Base-by-base conservation (phyloP, 768 basidiomycete species). In the Psilocybe subaeruginosa region DNA sequence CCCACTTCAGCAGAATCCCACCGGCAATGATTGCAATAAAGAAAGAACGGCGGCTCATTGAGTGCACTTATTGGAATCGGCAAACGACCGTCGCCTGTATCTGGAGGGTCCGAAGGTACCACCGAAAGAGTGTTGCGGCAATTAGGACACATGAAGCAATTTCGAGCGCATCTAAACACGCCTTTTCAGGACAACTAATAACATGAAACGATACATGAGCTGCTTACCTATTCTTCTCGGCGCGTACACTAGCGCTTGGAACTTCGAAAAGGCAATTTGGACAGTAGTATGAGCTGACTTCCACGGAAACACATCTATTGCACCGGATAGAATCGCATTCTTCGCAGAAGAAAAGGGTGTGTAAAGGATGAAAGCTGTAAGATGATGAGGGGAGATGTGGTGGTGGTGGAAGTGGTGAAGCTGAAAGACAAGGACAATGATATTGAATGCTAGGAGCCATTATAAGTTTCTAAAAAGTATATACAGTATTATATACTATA, bases 211-310 rank as follows among this genome's bases (percentile, higher is more conserved):
- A 45, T n/a, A 19, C 0, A 19, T 11, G 9, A 48, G 31, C 12
- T 14, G 64, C 76, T 66, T 64, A 93, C 97, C 96, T 84, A 70
- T 97, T 98, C 83, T 95, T 97, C 76, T 99, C 97, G 11, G 92
- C 95, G 57, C 97, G 83, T n/a, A 99, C 97, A 68, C 95, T 97
- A 2, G 97, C 97, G 72, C 91, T 95, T 0, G 97, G 97, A 9
- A 99, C 97, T 72, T 99, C 97, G 73, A 99, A 99, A 16, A 98
- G 81, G 73, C 97, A 99, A 73, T 97, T 96, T 33, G 97, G 97
- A 72, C 97, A 99, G 74, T 94, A 98, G 73, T 99, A 99, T 46
- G 93, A 93, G 72, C 93, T 92, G 72, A 99, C 92, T 85, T 99
- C 97, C 47, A 94, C 80, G 7, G 89, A 84, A 2, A 97, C 93